Evolutionary conservation across 2,329 filamentous ascomycete species (phyloP), one percentile per base, ranked within the genome.

Genomic region (Penicillium sp.): DNA sequence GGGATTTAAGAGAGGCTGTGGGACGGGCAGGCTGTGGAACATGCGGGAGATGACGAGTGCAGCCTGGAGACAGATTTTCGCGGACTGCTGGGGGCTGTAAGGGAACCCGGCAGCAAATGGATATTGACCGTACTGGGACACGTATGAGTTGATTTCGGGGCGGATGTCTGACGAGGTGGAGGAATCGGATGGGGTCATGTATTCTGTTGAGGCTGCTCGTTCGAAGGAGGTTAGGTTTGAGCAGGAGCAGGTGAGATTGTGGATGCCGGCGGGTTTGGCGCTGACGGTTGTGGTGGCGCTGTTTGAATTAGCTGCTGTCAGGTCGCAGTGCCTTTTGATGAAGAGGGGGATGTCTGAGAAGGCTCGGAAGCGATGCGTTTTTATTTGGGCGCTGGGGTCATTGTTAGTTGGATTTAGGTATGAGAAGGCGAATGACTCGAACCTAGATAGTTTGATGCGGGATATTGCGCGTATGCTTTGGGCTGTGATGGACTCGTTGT

Each of bases 331-430:
- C 34, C 65, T 67, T 49, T 72, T 71, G 22, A 72, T 66, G 53
- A 74, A 74, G 13, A 74, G 66, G 2, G 72, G 71, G 10, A 72
- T 69, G 48, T 74, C 71, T 17, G 67, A 69, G 52, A 74, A 74
- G 15, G 72, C 72, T 37, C 70, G 61, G 48, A 73, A 73, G n/a
- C 72, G 68, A 50, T 74, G 71, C 1, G 67, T 62, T 58, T 74
- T 74, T 29, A 74, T 73, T 56, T 70, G 69, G 10, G 72, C 69
- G 55, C 72, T 74, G 51, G 12, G 34, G 9, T 17, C 10, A 21
- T 41, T 6, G 45, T 59, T 52, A 53, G 43, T 51, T 38, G 44
- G 22, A 26, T 24, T 19, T 12, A 35, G 10, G 6, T 10, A 29
- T 24, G 12, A 33, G n/a, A 26, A 26, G 8, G 4, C 4, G 6